Base-by-base conservation (phyloP, 208 protist genomes). In the Leishmania turanica region DNA sequence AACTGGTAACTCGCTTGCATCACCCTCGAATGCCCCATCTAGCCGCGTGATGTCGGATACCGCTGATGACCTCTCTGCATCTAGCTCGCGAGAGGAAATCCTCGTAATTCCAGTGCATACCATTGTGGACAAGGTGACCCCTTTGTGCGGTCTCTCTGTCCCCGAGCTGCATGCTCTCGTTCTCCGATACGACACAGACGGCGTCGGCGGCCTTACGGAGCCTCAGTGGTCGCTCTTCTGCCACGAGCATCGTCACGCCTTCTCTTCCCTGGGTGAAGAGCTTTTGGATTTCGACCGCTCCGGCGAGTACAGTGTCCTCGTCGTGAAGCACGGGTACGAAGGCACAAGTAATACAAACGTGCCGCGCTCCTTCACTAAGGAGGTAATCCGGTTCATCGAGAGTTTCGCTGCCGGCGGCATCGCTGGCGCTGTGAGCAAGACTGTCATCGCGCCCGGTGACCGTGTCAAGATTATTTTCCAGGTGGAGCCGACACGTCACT, bases 401-500 rank as follows among this genome's bases (percentile, higher is more conserved):
- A 89, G 93, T 73, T 96, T 99, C 70, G 88, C 93, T 9, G 97
- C 97, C 13, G 98, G 98, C 72, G 98, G 97, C 49, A 91, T 99
- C 47, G 96, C 97, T 70, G 98, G 98, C 31, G 95, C 96, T 4
- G 90, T 99, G 45, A 98, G 96, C 80, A 97, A 99, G 75, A 98
- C 97, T 11, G 87, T 96, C 21, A 98, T 98, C 62, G 92, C 97
- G 2, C 98, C 98, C 21, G 92, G 94, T 3, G 98, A 99, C 77
- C 89, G 98, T 31, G 85, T 98, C 37, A 99, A 99, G 82, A 99
- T 99, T 73, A 94, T 99, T 34, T 98, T 98, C 65, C 98, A 99
- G 79, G 97, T 99, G 31, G 91, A 95, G 56, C 91, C 91, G 7
- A 70, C 65, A 2, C 89, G 91, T 37, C 71, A 31, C 17, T 98